phyloP scores from a whole-genome alignment of 1,284 basidiomycete genomes.

The Boletellus deceptivus region DNA sequence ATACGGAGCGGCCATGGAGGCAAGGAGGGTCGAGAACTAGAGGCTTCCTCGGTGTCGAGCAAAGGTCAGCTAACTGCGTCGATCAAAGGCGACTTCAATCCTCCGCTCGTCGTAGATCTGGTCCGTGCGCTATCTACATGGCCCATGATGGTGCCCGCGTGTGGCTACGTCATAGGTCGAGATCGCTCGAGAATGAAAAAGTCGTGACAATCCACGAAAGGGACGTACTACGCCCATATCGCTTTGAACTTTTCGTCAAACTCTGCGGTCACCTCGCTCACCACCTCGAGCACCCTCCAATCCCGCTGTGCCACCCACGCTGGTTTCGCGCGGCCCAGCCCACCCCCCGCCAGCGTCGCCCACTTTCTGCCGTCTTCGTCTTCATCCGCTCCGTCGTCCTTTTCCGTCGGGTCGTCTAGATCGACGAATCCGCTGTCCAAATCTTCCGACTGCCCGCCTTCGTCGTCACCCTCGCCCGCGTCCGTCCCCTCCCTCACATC shows the following conservation, averaged over 20 bases:
- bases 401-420: conserved; percentile 28
- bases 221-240: conserved; percentile 46
- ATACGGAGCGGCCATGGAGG: conserved; percentile 38
- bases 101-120: too few species aligned
- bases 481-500: conserved; percentile 22
- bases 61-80: too few species aligned
- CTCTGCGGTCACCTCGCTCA: conserved; percentile 43
- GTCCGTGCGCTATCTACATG: too few species aligned
- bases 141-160: too few species aligned
- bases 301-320: conserved; percentile 43
- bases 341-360: background rate
- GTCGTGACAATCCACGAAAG: too few species aligned
- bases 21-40: too few species aligned
- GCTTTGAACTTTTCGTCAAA: conserved; percentile 54
- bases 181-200: too few species aligned
- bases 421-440: conserved; percentile 39
- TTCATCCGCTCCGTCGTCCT: conserved; percentile 22
- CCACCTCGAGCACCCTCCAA: conserved; percentile 56
- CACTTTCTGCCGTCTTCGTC: conserved; percentile 11
- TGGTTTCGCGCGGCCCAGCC: conserved; percentile 34
- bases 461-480: conserved; percentile 18
- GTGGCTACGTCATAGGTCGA: too few species aligned
- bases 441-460: conserved; percentile 14
- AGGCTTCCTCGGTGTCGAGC: too few species aligned
- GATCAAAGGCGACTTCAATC: too few species aligned